Evolutionary conservation across 2,329 filamentous ascomycete genomes (phyloP), one percentile per base, ranked within the genome.

Genomic region (Epichloe typhina): DNA sequence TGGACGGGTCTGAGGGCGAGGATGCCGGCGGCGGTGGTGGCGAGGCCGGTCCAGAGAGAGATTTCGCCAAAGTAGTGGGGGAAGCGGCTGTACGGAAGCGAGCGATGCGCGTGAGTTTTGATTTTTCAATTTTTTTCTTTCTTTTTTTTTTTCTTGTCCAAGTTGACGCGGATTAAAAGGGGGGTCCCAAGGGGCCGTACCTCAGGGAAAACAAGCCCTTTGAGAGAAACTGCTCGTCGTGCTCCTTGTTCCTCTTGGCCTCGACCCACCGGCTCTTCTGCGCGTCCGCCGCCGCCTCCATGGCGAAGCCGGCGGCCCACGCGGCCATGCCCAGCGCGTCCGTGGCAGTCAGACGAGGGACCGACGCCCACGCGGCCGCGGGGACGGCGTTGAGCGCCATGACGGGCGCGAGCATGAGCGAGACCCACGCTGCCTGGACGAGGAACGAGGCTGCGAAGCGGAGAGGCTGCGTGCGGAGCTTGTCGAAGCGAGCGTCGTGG

Each of bases 11-110:
- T 66, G 13, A 70, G 69, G 1, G 75, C 64, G 46, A 87, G 66
- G 1, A 79, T 68, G 1, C 81, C 80, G 0, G 74, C 78, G 0
- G 79, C 73, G 1, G 72, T 66, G 5, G 78, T 75, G 0, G 82
- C 80, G 52, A 86, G 76, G 1, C 83, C 83, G 0, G 76, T 80
- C 83, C 82, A 87, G 35, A 87, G 68, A 11, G 79, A 82, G 31
- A 72, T 74, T 63, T 86, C 83, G n/a, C 83, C 83, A 61, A 86
- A 84, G 67, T 86, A 86, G 59, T 86, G 84, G 0, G 83, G 83
- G 64, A 84, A 80, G 53, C 80, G 67, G 23, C 23, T 26, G 19
- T 19, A 19, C 19, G 21, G 21, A 21, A 21, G 4, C 19, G 19
- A 19, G 19, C 19, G 23, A 26, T 26, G 6, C 23, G 6, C 23